Base-by-base conservation (phyloP, 805 yeast species). In the Candida oleophila region DNA sequence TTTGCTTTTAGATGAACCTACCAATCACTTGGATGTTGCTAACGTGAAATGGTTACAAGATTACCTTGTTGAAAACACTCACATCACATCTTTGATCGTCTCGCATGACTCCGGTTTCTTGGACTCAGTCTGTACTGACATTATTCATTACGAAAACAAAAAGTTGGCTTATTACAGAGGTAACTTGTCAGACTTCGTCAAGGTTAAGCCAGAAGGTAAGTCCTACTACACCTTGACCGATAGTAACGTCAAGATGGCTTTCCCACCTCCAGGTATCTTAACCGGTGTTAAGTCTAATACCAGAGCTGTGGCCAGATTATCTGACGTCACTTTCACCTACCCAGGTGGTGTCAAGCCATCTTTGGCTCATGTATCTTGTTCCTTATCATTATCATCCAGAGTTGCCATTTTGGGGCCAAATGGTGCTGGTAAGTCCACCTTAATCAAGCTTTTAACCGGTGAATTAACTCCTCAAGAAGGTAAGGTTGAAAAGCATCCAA, bases 341-440 rank as follows among this genome's bases (percentile, higher is more conserved):
- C 97, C 98, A 22, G 96, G 96, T 48, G 88, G 90, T 22, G 68
- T 81, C 16, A 87, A 88, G 64, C 96, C 96, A 30, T 88, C 96
- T 2, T 74, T 92, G 58, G 62, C 67, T 25, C 62, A 87, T 61
- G 94, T 90, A 34, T 85, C 96, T 2, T 88, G 96, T 69, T 87
- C 96, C n/a, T 77, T 94, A 49, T 87, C 96, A 2, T 75, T 92
- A 55, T 88, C 96, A n/a, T 92, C 98, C 30, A 85, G 99, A 73
- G 96, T 92, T 53, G 98, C 98, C 40, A 83, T 94, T 59, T 72
- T 94, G 48, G 99, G 99, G 46, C 97, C 98, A 51, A 92, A 92
- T 66, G 99, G 99, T 78, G 99, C 99, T 44, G 99, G 99, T 74
- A 92, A 92, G 68, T 89, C 97, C 11, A 92, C 99, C 15, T 78